Base-by-base conservation (phyloP, 495 filamentous ascomycete genomes). In the Hapsidospora chrysogenum region DNA sequence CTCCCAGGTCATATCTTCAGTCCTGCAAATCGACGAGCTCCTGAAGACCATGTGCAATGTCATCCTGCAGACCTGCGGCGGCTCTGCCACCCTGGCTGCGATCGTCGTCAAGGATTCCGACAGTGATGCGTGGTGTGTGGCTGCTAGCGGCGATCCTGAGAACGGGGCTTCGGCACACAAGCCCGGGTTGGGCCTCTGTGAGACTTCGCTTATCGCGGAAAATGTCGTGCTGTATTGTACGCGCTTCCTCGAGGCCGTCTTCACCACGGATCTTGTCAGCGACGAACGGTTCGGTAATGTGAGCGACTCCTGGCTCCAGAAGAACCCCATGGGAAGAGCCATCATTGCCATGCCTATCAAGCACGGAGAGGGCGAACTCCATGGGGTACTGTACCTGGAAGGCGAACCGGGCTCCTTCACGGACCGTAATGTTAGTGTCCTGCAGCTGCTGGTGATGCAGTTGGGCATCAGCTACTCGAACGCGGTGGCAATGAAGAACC, bases 261-360 rank as follows among this genome's bases (percentile, higher is more conserved):
- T 92, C 41, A 66, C 89, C 3, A 77, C 80, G 32, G 85, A 92
- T 42, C 64, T 92, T 0, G 60, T 85, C 7, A 74, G 75, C 29
- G 85, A 94, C 45, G 85, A 93, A 45, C 66, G 85, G 17, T 93
- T 94, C 43, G 77, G 79, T 40, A 86, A 83, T 38, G 78, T 87
- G 11, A 71, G 63, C 36, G 76, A 84, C 21, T 56, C 61, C 7
- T 87, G 82, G 60, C 57, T 77, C 21, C 63, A 66, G 30, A 66
- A 68, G 43, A 79, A 81, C 43, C 76, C 78, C 0, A 45, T 64
- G 23, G 78, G 81, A 46, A 78, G 75, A 43, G 80, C 83, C 8
- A 73, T 92, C 31, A 89, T 93, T 41, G 79, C 80, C 15, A 64
- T 93, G 20, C 85, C 85, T 0, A 92, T 94, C 30, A 63, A 80